Conservation (phyloP, 805 yeast species). For the Cyberlindnera euphorbiae region DNA sequence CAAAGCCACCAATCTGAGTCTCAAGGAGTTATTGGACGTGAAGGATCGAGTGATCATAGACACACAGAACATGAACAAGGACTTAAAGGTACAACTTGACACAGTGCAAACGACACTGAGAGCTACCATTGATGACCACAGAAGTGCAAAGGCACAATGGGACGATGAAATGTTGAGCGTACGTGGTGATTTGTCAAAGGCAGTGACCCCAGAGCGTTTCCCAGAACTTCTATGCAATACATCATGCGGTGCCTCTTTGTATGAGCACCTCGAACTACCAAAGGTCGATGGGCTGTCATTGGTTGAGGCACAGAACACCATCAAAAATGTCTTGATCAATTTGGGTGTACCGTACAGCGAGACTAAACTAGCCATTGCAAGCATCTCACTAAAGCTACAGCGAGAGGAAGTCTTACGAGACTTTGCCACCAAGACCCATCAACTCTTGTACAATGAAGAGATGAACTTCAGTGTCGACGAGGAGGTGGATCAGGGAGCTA, state of each 20-base stretch:
- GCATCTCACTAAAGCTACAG: slow-evolving; percentile 24
- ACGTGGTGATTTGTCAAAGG: slow-evolving; percentile 23
- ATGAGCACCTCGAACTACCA: slow-evolving; percentile 22
- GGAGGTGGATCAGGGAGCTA: slow-evolving; percentile 17
- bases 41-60: slow-evolving; percentile 7
- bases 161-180: slow-evolving; percentile 3
- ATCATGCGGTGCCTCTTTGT: slow-evolving; percentile 11
- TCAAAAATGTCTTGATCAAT: slow-evolving; percentile 30
- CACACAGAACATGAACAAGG: neutral
- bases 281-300: slow-evolving; percentile 27
- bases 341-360: slow-evolving; percentile 30
- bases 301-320: slow-evolving; percentile 30
- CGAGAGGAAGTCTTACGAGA: slow-evolving; percentile 26
- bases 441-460: slow-evolving; percentile 27
- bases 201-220: slow-evolving; percentile 22
- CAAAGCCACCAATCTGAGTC: slow-evolving; percentile 10
- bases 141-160: slow-evolving; percentile 4
- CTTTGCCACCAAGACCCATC: slow-evolving; percentile 30
- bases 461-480: slow-evolving; percentile 22
- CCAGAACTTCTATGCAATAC: slow-evolving; percentile 24
- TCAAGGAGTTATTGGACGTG: slow-evolving; percentile 14
- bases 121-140: neutral
- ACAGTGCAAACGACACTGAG: slow-evolving; percentile 5
- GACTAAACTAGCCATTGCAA: slow-evolving; percentile 24
- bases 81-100: slow-evolving; percentile 3